Base-by-base conservation (phyloP, 805 yeast species). In the Cyberlindnera maritima region DNA sequence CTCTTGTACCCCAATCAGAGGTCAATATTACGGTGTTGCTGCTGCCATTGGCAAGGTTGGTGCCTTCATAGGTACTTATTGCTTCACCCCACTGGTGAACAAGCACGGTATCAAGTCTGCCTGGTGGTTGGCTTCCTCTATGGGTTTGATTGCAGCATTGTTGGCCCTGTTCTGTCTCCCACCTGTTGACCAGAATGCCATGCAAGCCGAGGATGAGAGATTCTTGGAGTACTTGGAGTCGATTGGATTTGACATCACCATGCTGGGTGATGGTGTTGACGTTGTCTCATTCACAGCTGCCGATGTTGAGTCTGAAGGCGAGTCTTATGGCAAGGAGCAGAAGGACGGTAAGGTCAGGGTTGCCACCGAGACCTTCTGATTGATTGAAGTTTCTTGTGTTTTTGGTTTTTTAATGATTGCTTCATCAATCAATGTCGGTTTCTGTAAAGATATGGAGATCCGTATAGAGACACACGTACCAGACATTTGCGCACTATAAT, bases 41-140 rank as follows among this genome's bases (percentile, higher is more conserved):
- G 96, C 97, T 47, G 96, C 96, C 23, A 58, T 83, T 45, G 97
- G 96, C 61, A 91, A 91, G 66, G 72, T 88, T 49, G 97, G 97
- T 63, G 97, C 96, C 1, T 90, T 91, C 62, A 86, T 83, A 25
- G 97, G 97, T 46, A 83, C 94, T 39, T 89, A 83, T 61, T 84
- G 85, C 29, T 92, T 92, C 79, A 96, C 97, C 36, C 77, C 81
- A 41, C 84, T 91, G 60, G 81, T 83, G 53, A 71, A 66, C 44
- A 72, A 79, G 54, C 79, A 79, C 44, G 94, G 92, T 54, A 72
- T 80, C 60, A 80, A 80, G 65, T 85, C 84, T 44, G 91, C 96
- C 43, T 88, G 90, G 67, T 90, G 83, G 74, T 79, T 90, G 45
- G 83, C 96, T 13, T 80, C 96, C 3, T 74, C 88, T 1, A 71